These are phyloP conservation scores for Royoungia palumana DNA, from an alignment of 768 basidiomycete genomes.

Conservation along the genomic window DNA sequence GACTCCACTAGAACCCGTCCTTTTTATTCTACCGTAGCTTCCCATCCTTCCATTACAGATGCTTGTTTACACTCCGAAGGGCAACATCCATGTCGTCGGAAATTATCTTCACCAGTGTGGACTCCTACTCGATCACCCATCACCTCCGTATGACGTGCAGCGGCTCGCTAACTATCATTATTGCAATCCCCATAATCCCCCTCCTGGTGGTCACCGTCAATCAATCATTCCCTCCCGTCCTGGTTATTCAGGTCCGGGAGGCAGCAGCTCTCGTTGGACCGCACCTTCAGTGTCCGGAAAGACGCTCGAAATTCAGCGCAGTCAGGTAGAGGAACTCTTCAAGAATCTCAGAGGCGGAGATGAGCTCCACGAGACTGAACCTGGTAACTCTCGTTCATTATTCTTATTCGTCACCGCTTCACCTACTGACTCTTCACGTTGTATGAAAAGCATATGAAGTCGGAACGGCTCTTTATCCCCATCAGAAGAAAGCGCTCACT, in stretches of 20 bases:
- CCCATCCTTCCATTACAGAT: constrained; percentile 82
- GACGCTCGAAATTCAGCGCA: constrained; percentile 87
- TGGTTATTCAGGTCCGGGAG: constrained; percentile 40
- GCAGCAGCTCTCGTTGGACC: constrained; percentile 47
- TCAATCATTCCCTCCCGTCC: constrained; percentile 40
- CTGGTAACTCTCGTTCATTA: constrained; percentile 52
- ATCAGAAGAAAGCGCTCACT: constrained; percentile 96
- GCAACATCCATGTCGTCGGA: constrained; percentile 83
- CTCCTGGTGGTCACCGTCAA: constrained; percentile 58
- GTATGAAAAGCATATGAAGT: constrained; percentile 56
- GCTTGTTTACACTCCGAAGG: constrained; percentile 91
- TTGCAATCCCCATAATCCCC: constrained; percentile 86
- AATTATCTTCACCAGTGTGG: constrained; percentile 65
- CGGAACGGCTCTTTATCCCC: constrained; percentile 87
- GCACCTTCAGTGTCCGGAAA: constrained; percentile 59
- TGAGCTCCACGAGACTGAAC: constrained; percentile 81
- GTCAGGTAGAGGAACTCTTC: constrained; percentile 93
- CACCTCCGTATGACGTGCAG: constrained; percentile 58
- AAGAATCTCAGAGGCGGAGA: constrained; percentile 83
- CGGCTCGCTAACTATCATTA: constrained; percentile 66
- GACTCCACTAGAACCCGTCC: constrained; percentile 13
- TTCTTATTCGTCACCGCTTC: constrained; percentile 10
- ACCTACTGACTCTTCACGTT: constrained; percentile 15
- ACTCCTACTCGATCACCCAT: constrained; percentile 79
- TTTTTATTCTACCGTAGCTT: constrained; percentile 44